These are phyloP conservation scores for Metarhizium brunneum DNA, from an alignment of 2,329 filamentous ascomycete genomes.

Conservation along the genomic window DNA sequence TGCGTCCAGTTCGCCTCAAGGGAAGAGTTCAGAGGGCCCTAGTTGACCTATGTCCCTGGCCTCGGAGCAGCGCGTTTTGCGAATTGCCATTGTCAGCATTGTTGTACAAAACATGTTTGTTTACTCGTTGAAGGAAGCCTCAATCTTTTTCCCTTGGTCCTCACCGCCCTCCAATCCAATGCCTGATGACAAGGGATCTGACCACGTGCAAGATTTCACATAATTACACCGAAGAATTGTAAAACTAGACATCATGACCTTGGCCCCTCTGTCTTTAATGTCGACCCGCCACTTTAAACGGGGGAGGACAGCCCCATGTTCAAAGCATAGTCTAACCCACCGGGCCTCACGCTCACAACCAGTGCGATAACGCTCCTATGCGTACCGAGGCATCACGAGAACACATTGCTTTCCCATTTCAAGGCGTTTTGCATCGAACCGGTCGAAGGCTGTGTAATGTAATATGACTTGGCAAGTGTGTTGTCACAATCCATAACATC, in stretches of 20 bases:
- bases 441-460: background rate
- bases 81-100: too few species aligned
- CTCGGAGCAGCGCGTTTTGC: too few species aligned
- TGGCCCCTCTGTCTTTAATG: background rate
- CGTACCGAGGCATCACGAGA: too few species aligned
- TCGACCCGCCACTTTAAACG: background rate
- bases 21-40: too few species aligned
- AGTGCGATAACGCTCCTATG: too few species aligned
- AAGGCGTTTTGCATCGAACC: background rate
- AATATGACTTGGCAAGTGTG: background rate
- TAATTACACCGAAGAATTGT: background rate
- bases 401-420: background rate
- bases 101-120: background rate
- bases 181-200: background rate
- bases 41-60: too few species aligned
- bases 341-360: too few species aligned
- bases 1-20: too few species aligned
- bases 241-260: background rate
- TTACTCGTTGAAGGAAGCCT: background rate
- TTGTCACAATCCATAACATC: background rate
- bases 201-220: background rate
- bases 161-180: background rate
- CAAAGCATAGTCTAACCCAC: too few species aligned
- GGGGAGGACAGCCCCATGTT: too few species aligned
- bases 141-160: background rate